Percentiles rank a stretch among this genome's conserved stretches.
Conservation (phyloP, 495 filamentous ascomycete species). For the Penicillium verhagenii region DNA sequence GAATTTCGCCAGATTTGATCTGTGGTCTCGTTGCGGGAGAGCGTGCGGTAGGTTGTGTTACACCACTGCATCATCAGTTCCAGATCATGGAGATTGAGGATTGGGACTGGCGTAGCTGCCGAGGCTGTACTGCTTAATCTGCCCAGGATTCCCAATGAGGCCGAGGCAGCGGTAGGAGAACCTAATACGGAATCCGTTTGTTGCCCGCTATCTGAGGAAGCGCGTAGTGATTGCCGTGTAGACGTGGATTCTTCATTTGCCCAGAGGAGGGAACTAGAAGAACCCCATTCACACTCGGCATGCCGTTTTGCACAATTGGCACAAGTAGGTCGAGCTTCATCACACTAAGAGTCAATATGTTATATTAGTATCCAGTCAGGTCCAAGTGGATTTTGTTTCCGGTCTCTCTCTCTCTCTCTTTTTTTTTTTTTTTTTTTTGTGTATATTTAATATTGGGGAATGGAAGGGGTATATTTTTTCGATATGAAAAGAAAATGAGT, state of each 20-base stretch:
- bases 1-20: constrained; percentile 43
- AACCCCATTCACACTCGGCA: constrained; percentile 41
- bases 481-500: too few relatives aligned
- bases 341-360: constrained; percentile 29
- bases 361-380: too few relatives aligned
- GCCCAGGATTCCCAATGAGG: constrained; percentile 30
- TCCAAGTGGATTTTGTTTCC: too few relatives aligned
- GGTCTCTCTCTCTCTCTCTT: too few relatives aligned
- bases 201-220: constrained; percentile 25
- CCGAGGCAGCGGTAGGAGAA: constrained; percentile 10
- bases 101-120: constrained; percentile 4
- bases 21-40: constrained; percentile 32
- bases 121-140: constrained; percentile 17
- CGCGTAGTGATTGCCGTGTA: constrained; percentile 13
- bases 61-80: constrained; percentile 50
- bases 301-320: constrained; percentile 41
- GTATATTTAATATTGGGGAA: not conserved
- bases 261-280: constrained; percentile 37
- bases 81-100: constrained; percentile 36
- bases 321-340: constrained; percentile 38
- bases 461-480: too few relatives aligned
- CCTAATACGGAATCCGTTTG: constrained; percentile 14
- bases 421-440: not conserved
- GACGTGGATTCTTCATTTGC: constrained; percentile 32
- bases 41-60: constrained; percentile 31